Evolutionary conservation across 2,329 filamentous ascomycete genomes (phyloP).

Genomic region (Cercospora nicotianae): DNA sequence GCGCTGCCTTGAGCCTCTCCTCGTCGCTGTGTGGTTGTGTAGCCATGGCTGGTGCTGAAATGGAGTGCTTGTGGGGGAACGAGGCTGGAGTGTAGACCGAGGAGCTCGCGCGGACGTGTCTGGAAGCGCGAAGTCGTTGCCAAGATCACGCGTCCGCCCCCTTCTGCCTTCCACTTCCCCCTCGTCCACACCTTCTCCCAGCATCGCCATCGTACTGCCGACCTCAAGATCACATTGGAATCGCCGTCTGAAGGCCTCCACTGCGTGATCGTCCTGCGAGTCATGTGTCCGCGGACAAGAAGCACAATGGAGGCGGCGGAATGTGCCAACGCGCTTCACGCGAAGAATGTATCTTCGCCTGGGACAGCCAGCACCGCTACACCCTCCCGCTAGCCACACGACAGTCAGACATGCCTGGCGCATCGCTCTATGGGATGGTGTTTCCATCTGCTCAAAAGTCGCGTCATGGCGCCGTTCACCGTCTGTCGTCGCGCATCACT

Average conservation of each 20-base stretch:
- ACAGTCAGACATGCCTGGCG: conserved; percentile 1
- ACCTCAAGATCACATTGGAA: neutral
- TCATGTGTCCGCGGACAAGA: neutral
- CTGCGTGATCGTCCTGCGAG: neutral
- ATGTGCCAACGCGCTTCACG: conserved; percentile 15
- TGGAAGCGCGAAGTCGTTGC: neutral
- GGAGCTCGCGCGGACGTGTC: neutral
- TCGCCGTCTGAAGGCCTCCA: neutral
- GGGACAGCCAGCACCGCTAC: conserved; percentile 15
- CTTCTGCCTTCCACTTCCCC: neutral
- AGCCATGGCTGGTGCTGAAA: conserved; percentile 14
- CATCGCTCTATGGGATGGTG: neutral
- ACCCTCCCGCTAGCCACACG: conserved; percentile 12
- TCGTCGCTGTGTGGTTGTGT: conserved; percentile 23
- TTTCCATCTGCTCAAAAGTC: neutral
- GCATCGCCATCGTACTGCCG: neutral
- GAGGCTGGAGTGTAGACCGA: neutral
- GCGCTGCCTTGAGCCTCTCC: conserved; percentile 77
- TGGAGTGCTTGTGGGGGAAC: neutral
- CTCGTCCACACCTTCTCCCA: neutral
- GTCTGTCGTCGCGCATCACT: neutral
- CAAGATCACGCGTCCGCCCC: neutral
- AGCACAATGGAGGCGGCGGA: conserved; percentile 14
- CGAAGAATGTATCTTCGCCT: conserved; percentile 10
- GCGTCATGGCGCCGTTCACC: neutral